These are phyloP conservation scores for Pythium biforme DNA, from an alignment of 352 stramenopile genomes.

Conservation along the genomic window DNA sequence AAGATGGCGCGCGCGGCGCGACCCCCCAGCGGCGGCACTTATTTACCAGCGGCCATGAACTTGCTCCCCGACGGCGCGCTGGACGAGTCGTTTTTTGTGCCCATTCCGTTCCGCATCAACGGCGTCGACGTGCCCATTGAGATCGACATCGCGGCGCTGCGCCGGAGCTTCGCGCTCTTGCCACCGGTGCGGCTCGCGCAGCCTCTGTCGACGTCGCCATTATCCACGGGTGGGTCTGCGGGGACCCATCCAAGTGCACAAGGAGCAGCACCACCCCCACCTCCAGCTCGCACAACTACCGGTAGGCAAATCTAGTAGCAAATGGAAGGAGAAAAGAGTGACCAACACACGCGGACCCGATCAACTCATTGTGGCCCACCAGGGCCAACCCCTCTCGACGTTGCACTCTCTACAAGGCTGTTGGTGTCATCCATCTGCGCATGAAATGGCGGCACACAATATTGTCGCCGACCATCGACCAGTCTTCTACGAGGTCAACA, in stretches of 20 bases:
- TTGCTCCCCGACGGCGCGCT: background rate
- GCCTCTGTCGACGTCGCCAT: background rate
- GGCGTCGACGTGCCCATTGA: conserved; percentile 68
- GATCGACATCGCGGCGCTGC: conserved; percentile 60
- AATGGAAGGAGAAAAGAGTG: background rate
- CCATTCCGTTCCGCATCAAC: conserved; percentile 75
- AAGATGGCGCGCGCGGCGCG: conserved; percentile 38
- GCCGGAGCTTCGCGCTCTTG: conserved; percentile 46
- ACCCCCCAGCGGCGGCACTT: background rate
- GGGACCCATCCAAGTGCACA: background rate
- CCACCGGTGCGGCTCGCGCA: conserved; percentile 8
- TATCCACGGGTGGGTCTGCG: background rate
- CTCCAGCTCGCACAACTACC: background rate
- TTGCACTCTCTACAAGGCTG: no score
- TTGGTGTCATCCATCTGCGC: no score
- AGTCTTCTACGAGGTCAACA: no score
- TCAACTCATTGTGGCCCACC: no score
- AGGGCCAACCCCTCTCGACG: no score
- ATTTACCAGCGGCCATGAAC: background rate
- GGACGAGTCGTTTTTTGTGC: conserved; percentile 50
- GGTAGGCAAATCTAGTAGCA: background rate
- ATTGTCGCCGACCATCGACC: no score
- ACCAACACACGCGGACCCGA: background rate
- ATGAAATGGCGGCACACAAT: no score
- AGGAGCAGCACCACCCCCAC: background rate